phyloP scores from a whole-genome alignment of 805 yeast species.

The Saturnispora kantuleensis region DNA sequence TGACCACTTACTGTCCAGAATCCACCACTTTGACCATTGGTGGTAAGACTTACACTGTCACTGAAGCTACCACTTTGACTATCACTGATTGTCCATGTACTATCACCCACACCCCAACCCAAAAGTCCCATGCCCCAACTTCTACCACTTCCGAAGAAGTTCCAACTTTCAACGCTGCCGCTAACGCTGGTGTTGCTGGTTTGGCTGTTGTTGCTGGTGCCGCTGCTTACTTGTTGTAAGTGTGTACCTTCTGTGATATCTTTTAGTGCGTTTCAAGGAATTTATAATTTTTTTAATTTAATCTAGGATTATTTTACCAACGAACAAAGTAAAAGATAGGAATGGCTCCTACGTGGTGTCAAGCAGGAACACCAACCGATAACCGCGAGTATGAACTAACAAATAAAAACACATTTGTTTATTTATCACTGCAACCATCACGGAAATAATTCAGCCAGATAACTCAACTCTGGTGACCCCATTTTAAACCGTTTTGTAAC shows the following conservation, averaged over 20 bases:
- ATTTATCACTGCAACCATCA: too few relatives aligned
- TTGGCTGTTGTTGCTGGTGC: slow-evolving; percentile 30
- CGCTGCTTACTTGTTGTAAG: slow-evolving; percentile 32
- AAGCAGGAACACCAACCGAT: too few relatives aligned
- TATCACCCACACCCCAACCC: slow-evolving; percentile 26
- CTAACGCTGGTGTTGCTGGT: slow-evolving; percentile 31
- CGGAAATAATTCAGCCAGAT: too few relatives aligned
- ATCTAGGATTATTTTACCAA: too few relatives aligned
- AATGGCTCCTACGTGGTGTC: too few relatives aligned
- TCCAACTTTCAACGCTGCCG: slow-evolving; percentile 25
- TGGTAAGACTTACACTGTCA: slow-evolving; percentile 62
- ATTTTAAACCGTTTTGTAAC: too few relatives aligned
- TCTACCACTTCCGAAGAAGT: slow-evolving; percentile 13
- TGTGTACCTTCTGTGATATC: slow-evolving; percentile 9
- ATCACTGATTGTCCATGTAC: slow-evolving; percentile 86
- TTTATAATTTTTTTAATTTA: too few relatives aligned
- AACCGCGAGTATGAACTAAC: too few relatives aligned
- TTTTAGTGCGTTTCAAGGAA: not conserved
- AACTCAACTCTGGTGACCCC: too few relatives aligned
- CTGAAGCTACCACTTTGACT: slow-evolving; percentile 73
- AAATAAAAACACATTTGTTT: too few relatives aligned
- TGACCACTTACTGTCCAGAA: slow-evolving; percentile 76
- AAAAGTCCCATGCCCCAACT: slow-evolving; percentile 17
- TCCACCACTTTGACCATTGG: slow-evolving; percentile 59
- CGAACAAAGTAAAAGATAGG: too few relatives aligned